phyloP scores from a whole-genome alignment of 331 rosid genomes.

The Malus hybrid region DNA sequence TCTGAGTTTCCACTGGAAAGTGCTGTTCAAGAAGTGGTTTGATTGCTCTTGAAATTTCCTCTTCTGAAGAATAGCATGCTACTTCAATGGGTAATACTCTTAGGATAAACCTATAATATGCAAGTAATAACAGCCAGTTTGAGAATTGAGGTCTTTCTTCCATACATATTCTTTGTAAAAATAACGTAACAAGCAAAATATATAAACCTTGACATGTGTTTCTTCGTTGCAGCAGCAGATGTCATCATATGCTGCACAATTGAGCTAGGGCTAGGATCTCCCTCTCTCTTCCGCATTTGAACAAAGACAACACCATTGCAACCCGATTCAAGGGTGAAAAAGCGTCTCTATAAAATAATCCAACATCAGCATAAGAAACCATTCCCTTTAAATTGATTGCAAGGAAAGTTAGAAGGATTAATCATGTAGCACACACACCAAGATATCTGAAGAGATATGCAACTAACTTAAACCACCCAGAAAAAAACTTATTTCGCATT shows the following conservation, averaged over 20 bases:
- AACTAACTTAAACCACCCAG: neutral
- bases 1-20: constrained; percentile 64
- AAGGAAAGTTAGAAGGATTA: neutral
- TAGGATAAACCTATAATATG: constrained; percentile 66
- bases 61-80: constrained; percentile 93
- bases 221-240: constrained; percentile 65
- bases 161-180: constrained; percentile 1
- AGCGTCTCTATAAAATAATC: constrained; percentile 47
- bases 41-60: constrained; percentile 79
- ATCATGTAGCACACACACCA: neutral
- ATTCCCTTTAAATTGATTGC: neutral
- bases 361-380: constrained; percentile 13
- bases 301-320: constrained; percentile 86
- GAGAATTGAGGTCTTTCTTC: neutral
- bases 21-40: constrained; percentile 61
- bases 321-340: constrained; percentile 77
- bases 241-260: constrained; percentile 72
- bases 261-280: constrained; percentile 61
- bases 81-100: constrained; percentile 84
- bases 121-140: constrained; percentile 6
- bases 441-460: neutral
- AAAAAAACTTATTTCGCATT: neutral
- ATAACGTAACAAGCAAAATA: constrained; percentile 5
- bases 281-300: constrained; percentile 78
- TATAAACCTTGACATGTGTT: constrained; percentile 80